Conservation (phyloP, 2,329 filamentous ascomycete species). For the Periconia sp. region DNA sequence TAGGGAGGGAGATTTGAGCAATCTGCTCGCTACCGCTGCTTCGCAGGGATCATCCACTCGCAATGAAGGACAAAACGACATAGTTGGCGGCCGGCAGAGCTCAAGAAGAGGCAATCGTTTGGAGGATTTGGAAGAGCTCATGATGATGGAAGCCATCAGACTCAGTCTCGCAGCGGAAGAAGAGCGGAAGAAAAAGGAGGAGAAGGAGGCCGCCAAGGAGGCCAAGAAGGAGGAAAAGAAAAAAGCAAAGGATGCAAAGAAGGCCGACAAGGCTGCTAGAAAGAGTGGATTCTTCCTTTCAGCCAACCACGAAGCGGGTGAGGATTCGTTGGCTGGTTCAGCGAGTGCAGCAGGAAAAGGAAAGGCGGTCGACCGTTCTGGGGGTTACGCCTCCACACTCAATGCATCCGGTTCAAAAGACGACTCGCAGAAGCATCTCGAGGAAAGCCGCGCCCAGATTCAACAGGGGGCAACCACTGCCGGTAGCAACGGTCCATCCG, state of each 20-base stretch:
- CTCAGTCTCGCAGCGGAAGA: slow-evolving; percentile 90
- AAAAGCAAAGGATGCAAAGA: slow-evolving; percentile 64
- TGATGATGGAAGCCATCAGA: slow-evolving; percentile 96
- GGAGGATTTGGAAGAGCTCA: slow-evolving; percentile 93
- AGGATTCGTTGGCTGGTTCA: slow-evolving; percentile 27
- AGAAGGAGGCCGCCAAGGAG: slow-evolving; percentile 79
- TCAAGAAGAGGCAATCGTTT: slow-evolving; percentile 63
- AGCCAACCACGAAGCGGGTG: slow-evolving; percentile 58
- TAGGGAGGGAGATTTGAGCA: slow-evolving; percentile 32
- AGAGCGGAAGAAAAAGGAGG: slow-evolving; percentile 82
- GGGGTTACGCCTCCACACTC: slow-evolving; percentile 39
- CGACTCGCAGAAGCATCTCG: slow-evolving; percentile 49
- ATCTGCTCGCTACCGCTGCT: slow-evolving; percentile 29
- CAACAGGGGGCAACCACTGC: slow-evolving; percentile 38
- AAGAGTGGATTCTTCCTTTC: slow-evolving; percentile 58
- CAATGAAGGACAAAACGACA: slow-evolving; percentile 37
- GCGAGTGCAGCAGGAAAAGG: slow-evolving; percentile 46
- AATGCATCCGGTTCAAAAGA: slow-evolving; percentile 39
- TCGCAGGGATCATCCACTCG: slow-evolving; percentile 29
- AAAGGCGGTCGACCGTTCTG: slow-evolving; percentile 50
- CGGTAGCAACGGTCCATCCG: slow-evolving; percentile 49
- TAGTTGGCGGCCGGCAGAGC: slow-evolving; percentile 48
- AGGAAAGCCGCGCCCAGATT: slow-evolving; percentile 48
- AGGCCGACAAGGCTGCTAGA: slow-evolving; percentile 67
- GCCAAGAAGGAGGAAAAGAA: slow-evolving; percentile 85